These are phyloP conservation scores for Oryza rufipogon DNA, from an alignment of 176 grass and related monocot genomes.

Conservation along the genomic window DNA sequence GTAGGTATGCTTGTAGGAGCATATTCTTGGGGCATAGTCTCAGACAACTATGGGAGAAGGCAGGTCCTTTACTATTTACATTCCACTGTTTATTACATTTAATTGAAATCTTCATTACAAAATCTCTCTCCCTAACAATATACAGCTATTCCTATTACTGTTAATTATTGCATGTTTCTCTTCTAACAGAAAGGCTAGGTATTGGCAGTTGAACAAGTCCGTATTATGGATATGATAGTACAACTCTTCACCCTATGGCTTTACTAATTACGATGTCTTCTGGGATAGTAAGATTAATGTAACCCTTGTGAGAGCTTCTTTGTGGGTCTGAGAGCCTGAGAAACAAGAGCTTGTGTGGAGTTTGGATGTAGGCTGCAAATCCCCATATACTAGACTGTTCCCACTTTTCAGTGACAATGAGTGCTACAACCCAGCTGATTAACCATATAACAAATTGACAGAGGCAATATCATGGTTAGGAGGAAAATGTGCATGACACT, in stretches of 20 bases:
- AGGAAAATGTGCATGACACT: background rate
- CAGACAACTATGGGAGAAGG: slow-evolving; percentile 93
- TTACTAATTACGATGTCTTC: slow-evolving; percentile 1
- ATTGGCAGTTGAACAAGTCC: background rate
- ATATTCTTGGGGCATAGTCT: slow-evolving; percentile 95
- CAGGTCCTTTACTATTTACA: slow-evolving; percentile 34
- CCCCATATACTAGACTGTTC: background rate
- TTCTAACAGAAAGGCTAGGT: background rate
- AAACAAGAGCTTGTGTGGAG: background rate
- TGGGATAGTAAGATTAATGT: slow-evolving; percentile 14
- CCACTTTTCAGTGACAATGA: background rate
- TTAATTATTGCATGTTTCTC: background rate
- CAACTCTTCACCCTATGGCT: background rate
- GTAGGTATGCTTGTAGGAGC: slow-evolving; percentile 89
- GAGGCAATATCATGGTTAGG: background rate
- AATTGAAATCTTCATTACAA: background rate
- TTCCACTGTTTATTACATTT: background rate
- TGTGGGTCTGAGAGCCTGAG: background rate
- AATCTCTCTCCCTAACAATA: slow-evolving; percentile 5
- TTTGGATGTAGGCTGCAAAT: background rate
- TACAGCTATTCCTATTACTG: background rate
- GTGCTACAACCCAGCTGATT: background rate
- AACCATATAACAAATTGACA: background rate
- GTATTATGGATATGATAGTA: background rate
- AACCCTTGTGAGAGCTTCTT: background rate